Conservation (phyloP, 148 eudicot species). For the Arbutus unedo region DNA sequence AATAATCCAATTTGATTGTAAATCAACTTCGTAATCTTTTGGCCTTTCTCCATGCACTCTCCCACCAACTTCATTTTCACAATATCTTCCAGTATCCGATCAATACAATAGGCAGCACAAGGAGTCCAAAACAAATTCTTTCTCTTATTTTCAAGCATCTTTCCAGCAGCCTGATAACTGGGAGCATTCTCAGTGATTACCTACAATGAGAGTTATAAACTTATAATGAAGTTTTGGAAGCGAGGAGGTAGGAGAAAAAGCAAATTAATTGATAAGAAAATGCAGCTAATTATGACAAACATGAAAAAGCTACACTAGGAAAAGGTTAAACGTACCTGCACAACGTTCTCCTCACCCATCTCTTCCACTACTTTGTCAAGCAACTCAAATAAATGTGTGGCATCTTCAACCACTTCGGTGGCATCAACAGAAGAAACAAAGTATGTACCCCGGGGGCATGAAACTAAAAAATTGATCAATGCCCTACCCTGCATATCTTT, state of each 20-base stretch:
- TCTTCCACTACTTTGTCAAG: conserved; percentile 88
- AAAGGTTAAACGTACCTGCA: conserved; percentile 55
- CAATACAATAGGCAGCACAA: conserved; percentile 76
- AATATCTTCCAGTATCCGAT: conserved; percentile 78
- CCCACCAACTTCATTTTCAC: conserved; percentile 63
- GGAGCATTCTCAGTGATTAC: conserved; percentile 78
- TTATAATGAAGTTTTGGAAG: neutral
- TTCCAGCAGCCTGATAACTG: conserved; percentile 80
- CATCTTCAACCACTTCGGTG: conserved; percentile 64
- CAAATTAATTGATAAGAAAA: neutral
- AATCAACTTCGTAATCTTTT: conserved; percentile 74
- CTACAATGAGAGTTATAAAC: conserved; percentile 37
- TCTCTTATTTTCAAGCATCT: conserved; percentile 93
- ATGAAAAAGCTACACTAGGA: neutral
- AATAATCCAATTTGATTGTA: conserved; percentile 72
- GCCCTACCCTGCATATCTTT: conserved; percentile 60
- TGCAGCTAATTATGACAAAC: conserved; percentile 4
- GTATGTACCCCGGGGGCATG: conserved; percentile 89
- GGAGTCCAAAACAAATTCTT: conserved; percentile 83
- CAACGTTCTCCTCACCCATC: conserved; percentile 85
- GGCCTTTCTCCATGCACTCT: conserved; percentile 77
- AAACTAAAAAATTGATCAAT: conserved; percentile 68
- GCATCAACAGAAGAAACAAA: conserved; percentile 79
- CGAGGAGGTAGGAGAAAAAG: neutral
- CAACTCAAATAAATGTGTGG: conserved; percentile 56